phyloP scores from a whole-genome alignment of 176 grass and related monocot species.

The Musa acuminata region DNA sequence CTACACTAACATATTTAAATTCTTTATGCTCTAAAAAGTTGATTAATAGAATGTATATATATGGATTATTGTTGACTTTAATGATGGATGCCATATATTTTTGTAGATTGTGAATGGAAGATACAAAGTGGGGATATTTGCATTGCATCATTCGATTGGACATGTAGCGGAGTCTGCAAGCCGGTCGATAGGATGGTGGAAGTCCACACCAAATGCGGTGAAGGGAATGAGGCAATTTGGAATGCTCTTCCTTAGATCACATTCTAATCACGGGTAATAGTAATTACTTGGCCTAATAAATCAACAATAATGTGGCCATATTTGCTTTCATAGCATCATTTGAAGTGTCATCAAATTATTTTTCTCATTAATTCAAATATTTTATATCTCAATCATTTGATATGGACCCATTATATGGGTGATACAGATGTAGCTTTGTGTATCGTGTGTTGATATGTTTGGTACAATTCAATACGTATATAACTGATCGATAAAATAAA shows the following conservation, averaged over 20 bases:
- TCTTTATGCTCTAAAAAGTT: too few relatives aligned
- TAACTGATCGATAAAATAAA: too few relatives aligned
- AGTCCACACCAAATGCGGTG: neutral
- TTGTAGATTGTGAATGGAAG: slow-evolving; percentile 13
- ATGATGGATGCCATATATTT: neutral
- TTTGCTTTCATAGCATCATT: too few relatives aligned
- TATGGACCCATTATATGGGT: fast-evolving
- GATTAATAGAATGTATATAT: neutral
- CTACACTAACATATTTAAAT: neutral
- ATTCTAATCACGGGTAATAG: neutral
- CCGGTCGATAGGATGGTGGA: slow-evolving; percentile 3
- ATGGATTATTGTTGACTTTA: neutral
- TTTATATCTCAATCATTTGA: too few relatives aligned
- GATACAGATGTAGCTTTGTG: too few relatives aligned
- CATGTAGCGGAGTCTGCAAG: slow-evolving; percentile 10
- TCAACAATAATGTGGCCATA: too few relatives aligned
- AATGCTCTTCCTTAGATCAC: neutral
- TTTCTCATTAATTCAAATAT: too few relatives aligned
- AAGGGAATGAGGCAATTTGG: neutral
- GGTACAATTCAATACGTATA: too few relatives aligned
- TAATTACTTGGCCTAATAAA: neutral
- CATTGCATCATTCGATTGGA: slow-evolving; percentile 11
- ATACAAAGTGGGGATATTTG: neutral
- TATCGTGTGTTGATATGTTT: fast-evolving
- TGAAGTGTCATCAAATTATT: too few relatives aligned